A percentile compares a stretch with the other conserved stretches of the same genome.
These are phyloP conservation scores for Alternaria consortialis DNA, from an alignment of 2,329 filamentous ascomycete genomes.

Conservation along the genomic window DNA sequence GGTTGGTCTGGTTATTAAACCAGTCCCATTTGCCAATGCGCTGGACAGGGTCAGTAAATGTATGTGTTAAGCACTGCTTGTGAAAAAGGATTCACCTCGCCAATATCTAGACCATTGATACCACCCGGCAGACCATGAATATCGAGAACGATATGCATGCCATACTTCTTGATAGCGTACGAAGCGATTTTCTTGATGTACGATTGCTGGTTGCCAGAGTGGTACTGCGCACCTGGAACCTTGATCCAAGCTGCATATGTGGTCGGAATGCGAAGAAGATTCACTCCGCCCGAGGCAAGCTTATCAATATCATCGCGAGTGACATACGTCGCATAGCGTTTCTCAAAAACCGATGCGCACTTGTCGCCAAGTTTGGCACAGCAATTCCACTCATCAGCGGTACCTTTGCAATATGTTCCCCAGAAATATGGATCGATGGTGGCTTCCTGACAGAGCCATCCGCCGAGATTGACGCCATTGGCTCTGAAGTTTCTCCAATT, in stretches of 20 bases:
- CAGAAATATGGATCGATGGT: conserved; percentile 40
- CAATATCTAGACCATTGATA: conserved; percentile 38
- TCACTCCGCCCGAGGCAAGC: conserved; percentile 43
- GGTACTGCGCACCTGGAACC: conserved; percentile 46
- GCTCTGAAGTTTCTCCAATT: conserved; percentile 30
- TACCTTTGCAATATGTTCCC: conserved; percentile 24
- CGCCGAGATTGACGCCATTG: conserved; percentile 40
- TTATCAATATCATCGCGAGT: conserved; percentile 44
- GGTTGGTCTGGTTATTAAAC: conserved; percentile 49
- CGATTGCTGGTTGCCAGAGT: conserved; percentile 44
- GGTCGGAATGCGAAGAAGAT: conserved; percentile 49
- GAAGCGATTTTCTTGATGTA: conserved; percentile 42
- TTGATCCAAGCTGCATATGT: conserved; percentile 51
- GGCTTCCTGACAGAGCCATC: conserved; percentile 46
- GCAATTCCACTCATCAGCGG: conserved; percentile 48
- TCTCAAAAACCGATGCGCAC: conserved; percentile 42
- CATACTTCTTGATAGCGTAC: conserved; percentile 49
- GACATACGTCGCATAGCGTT: conserved; percentile 42
- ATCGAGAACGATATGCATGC: conserved; percentile 50
- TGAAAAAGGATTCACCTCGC: conserved; percentile 3
- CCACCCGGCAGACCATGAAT: conserved; percentile 46
- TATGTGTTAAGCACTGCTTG: not conserved
- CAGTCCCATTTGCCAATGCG: conserved; percentile 39
- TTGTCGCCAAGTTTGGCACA: conserved; percentile 41
- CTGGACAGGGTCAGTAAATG: not conserved